A percentile compares a stretch with the other conserved stretches of the same genome.
Evolutionary conservation across 495 filamentous ascomycete species (phyloP).

Genomic region (Aspergillus panamensis): DNA sequence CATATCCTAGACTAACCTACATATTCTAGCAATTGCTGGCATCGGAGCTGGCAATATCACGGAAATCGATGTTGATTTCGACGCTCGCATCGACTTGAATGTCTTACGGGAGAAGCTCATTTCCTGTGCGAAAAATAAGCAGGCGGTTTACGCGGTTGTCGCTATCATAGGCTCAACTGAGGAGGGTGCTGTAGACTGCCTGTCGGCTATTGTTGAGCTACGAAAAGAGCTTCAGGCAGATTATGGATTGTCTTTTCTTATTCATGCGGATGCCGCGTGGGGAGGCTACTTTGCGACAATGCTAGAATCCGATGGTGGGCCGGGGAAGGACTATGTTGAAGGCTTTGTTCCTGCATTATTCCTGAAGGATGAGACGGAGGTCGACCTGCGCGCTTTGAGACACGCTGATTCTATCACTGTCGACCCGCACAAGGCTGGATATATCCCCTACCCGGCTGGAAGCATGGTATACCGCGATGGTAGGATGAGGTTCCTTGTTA

Average conservation of each 20-base stretch:
- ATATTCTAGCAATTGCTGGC: constrained; percentile 28
- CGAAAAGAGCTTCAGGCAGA: constrained; percentile 33
- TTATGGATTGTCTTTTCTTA: constrained; percentile 38
- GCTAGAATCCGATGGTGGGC: constrained; percentile 18
- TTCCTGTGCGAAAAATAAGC: constrained; percentile 23
- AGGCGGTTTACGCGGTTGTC: constrained; percentile 33
- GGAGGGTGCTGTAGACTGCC: constrained; percentile 41
- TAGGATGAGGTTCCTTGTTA: constrained; percentile 43
- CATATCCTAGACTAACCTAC: neutral
- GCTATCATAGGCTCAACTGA: constrained; percentile 33
- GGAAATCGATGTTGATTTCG: constrained; percentile 35
- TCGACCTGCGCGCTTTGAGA: constrained; percentile 33
- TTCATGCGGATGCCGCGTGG: constrained; percentile 50
- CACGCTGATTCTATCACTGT: constrained; percentile 44
- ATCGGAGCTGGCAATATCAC: constrained; percentile 41
- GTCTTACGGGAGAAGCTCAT: constrained; percentile 29
- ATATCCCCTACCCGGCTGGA: constrained; percentile 48
- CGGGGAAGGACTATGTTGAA: neutral
- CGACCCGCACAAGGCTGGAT: constrained; percentile 48
- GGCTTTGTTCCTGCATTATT: constrained; percentile 8
- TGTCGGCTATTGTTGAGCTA: constrained; percentile 34
- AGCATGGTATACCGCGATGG: constrained; percentile 44
- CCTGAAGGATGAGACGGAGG: constrained; percentile 28
- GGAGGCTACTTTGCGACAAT: constrained; percentile 50
- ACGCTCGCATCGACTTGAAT: constrained; percentile 34